Percentiles rank a stretch among this genome's conserved stretches.
Evolutionary conservation across 2,329 filamentous ascomycete species (phyloP).

Genomic region (Aspergillus chevalieri): DNA sequence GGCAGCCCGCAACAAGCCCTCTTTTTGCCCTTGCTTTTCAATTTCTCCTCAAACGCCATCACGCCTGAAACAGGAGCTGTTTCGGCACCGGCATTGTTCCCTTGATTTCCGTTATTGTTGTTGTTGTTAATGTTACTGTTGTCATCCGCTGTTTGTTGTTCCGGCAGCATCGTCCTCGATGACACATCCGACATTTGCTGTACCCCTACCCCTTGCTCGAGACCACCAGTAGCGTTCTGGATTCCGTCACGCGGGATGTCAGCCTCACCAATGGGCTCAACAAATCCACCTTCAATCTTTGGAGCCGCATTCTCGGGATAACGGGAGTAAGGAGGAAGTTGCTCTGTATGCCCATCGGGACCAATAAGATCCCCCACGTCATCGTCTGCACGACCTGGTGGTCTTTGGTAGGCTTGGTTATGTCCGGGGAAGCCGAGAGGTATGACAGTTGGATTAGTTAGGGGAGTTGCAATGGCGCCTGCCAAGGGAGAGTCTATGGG

Average conservation of each 20-base stretch:
- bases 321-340: constrained; percentile 82
- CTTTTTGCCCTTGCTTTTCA: constrained; percentile 38
- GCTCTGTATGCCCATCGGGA: constrained; percentile 81
- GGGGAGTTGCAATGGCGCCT: neutral
- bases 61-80: constrained; percentile 27
- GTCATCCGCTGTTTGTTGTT: neutral
- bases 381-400: constrained; percentile 62
- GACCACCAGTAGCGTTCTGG: constrained; percentile 38
- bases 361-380: constrained; percentile 83
- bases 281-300: constrained; percentile 44
- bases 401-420: constrained; percentile 61
- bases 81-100: constrained; percentile 14
- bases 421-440: constrained; percentile 69
- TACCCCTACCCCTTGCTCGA: too few relatives aligned
- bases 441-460: constrained; percentile 38
- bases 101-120: constrained; percentile 3
- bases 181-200: constrained; percentile 26
- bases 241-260: constrained; percentile 45
- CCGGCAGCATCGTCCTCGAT: constrained; percentile 18
- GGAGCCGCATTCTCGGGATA: constrained; percentile 71
- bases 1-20: constrained; percentile 47
- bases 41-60: constrained; percentile 39
- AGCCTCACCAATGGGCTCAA: constrained; percentile 17
- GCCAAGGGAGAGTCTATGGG: neutral
- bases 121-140: neutral